A percentile compares a stretch with the other conserved stretches of the same genome.
Conservation (phyloP, 139 green algal species). For the Coelastrella sp. region DNA sequence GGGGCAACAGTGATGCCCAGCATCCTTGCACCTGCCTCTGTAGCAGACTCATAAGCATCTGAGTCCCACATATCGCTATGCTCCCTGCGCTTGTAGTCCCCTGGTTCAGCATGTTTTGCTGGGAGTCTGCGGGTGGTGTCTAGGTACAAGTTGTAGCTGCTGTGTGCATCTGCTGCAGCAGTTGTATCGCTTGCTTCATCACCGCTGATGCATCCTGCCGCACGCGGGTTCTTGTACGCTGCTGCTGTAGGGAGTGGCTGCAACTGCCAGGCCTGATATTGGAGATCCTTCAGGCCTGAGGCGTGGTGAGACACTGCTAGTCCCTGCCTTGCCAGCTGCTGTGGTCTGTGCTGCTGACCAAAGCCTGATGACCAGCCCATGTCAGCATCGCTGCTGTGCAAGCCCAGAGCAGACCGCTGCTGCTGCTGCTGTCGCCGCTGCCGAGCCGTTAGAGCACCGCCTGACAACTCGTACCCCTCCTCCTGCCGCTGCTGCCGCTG, state of each 20-base stretch:
- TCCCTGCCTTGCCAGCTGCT: too few species aligned
- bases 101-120: not conserved
- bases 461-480: not conserved
- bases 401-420: not conserved
- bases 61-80: not conserved
- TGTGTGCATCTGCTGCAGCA: not conserved
- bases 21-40: not conserved
- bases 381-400: too few species aligned
- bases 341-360: too few species aligned
- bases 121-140: not conserved
- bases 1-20: not conserved
- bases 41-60: not conserved
- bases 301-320: too few species aligned
- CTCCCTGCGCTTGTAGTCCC: conserved; percentile 28
- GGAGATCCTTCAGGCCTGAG: too few species aligned
- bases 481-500: not conserved
- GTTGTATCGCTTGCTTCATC: not conserved
- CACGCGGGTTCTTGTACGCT: not conserved
- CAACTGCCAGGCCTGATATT: too few species aligned
- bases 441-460: not conserved
- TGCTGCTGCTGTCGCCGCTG: not conserved
- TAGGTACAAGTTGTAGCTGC: not conserved
- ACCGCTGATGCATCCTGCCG: not conserved
- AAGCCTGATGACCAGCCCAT: too few species aligned
- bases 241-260: too few species aligned